Percentiles rank a stretch among this genome's conserved stretches.
phyloP scores from a whole-genome alignment of 495 filamentous ascomycete species.

The Bryoglossum gracile region DNA sequence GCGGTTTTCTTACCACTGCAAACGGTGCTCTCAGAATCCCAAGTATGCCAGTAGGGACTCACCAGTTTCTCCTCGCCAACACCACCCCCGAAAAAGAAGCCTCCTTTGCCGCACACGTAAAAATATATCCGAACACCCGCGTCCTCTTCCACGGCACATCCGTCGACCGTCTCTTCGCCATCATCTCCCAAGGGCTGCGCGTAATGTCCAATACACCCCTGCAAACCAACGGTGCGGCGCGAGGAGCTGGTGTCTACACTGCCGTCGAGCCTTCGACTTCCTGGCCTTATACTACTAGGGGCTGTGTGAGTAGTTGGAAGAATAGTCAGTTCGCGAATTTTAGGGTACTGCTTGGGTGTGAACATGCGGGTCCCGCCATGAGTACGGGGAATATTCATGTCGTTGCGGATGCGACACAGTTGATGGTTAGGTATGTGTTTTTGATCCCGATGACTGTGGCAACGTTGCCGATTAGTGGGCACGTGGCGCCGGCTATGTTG shows the following conservation, averaged over 20 bases:
- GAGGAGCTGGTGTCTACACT: conserved; percentile 29
- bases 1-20: conserved; percentile 28
- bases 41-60: conserved; percentile 20
- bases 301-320: conserved; percentile 11
- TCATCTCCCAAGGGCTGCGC: conserved; percentile 27
- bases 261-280: conserved; percentile 26
- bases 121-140: conserved; percentile 3
- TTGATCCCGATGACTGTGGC: conserved; percentile 14
- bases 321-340: conserved; percentile 20
- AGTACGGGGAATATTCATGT: conserved; percentile 21
- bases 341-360: conserved; percentile 27
- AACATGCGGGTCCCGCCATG: conserved; percentile 19
- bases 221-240: conserved; percentile 26
- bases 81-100: conserved; percentile 22
- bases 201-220: conserved; percentile 22
- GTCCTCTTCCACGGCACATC: conserved; percentile 33
- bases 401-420: conserved; percentile 19
- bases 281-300: conserved; percentile 14
- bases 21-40: conserved; percentile 23
- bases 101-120: conserved; percentile 16
- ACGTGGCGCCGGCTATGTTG: conserved; percentile 25
- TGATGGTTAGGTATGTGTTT: conserved; percentile 31
- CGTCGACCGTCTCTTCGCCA: conserved; percentile 25
- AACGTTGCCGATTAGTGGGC: conserved; percentile 16
- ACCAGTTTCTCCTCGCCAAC: conserved; percentile 32